Conservation (phyloP, 352 stramenopile species). For the Globisporangium yorkense region DNA sequence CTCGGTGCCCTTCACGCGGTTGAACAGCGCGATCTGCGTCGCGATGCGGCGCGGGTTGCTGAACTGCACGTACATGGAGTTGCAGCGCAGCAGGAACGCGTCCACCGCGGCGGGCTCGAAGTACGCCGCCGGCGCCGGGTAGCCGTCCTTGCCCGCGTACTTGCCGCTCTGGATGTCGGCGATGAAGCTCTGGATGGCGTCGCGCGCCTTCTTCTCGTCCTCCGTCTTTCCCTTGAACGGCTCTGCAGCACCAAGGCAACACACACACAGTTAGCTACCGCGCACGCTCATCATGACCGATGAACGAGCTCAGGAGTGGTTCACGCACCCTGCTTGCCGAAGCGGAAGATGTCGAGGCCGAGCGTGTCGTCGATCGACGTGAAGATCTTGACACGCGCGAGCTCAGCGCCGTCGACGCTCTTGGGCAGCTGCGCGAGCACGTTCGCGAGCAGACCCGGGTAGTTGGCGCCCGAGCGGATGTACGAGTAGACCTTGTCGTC, state of each 20-base stretch:
- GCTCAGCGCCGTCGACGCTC: slow-evolving; percentile 48
- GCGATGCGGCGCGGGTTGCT: slow-evolving; percentile 70
- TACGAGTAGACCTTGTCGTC: slow-evolving; percentile 78
- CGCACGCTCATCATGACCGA: too few relatives aligned
- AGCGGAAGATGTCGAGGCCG: slow-evolving; percentile 85
- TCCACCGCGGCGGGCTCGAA: slow-evolving; percentile 64
- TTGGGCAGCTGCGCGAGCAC: slow-evolving; percentile 66
- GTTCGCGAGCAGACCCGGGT: slow-evolving; percentile 63
- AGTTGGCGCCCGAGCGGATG: slow-evolving; percentile 76
- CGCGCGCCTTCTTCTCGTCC: slow-evolving; percentile 49
- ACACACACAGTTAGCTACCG: background rate
- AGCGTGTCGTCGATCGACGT: slow-evolving; percentile 81
- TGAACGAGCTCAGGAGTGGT: background rate
- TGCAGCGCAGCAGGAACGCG: slow-evolving; percentile 58
- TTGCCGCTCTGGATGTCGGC: slow-evolving; percentile 74
- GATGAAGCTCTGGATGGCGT: slow-evolving; percentile 59
- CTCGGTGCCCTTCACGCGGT: slow-evolving; percentile 62
- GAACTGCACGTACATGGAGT: slow-evolving; percentile 81
- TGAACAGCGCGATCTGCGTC: slow-evolving; percentile 65
- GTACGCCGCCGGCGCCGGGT: slow-evolving; percentile 46
- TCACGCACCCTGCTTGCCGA: slow-evolving; percentile 44
- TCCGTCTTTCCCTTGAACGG: slow-evolving; percentile 56
- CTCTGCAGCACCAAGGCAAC: slow-evolving; percentile 13
- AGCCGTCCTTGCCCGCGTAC: slow-evolving; percentile 39
- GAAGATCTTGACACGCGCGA: slow-evolving; percentile 89